These are phyloP conservation scores for Capillidium rhysosporum DNA, from an alignment of 371 early-diverging fungal genomes.

Conservation along the genomic window DNA sequence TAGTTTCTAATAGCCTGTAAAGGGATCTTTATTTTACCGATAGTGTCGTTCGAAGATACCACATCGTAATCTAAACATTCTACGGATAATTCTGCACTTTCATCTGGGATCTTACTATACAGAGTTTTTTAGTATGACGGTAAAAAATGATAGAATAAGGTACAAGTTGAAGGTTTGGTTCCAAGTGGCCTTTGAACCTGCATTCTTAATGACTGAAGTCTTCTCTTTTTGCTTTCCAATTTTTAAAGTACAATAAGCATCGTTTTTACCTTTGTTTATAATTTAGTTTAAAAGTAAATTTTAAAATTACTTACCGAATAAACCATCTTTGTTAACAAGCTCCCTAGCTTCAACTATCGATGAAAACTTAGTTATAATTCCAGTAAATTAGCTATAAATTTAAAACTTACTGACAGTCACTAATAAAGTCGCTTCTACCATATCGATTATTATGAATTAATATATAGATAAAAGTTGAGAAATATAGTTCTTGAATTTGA, in stretches of 20 bases:
- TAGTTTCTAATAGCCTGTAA: not conserved
- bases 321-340: slow-evolving; percentile 1
- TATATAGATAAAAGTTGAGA: too few species aligned
- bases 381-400: not conserved
- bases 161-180: not conserved
- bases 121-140: not conserved
- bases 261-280: slow-evolving; percentile 4
- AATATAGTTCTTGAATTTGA: too few species aligned
- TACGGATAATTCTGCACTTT: not conserved
- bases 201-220: not conserved
- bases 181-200: slow-evolving; percentile 2
- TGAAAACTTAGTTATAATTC: not conserved
- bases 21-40: not conserved
- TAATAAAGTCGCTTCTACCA: not conserved
- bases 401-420: slow-evolving; percentile 2
- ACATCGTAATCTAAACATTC: not conserved
- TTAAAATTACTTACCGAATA: slow-evolving; percentile 3
- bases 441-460: too few species aligned
- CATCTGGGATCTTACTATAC: not conserved
- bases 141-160: not conserved
- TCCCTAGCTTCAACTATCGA: slow-evolving; percentile 2
- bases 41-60: not conserved
- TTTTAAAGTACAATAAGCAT: not conserved
- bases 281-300: not conserved
- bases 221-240: not conserved